A percentile compares a stretch with the other conserved stretches of the same genome.
These are phyloP conservation scores for Alisma plantagoaquatica DNA, from an alignment of 106 monocot species.

Conservation along the genomic window DNA sequence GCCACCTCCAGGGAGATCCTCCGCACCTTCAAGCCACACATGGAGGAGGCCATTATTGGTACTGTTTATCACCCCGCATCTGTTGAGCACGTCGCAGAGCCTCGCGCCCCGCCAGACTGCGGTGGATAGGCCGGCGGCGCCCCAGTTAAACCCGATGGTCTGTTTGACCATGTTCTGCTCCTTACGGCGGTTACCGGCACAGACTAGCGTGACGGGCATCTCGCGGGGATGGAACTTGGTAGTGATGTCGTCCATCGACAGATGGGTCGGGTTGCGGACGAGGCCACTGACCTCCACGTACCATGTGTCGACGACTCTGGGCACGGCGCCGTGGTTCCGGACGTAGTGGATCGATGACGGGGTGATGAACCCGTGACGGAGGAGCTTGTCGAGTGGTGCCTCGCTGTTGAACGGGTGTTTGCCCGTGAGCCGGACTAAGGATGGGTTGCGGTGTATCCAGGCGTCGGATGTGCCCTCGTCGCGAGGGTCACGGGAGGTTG, in stretches of 20 bases:
- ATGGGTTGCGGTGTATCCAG: conserved; percentile 64
- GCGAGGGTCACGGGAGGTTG: conserved; percentile 38
- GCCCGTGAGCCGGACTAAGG: conserved; percentile 87
- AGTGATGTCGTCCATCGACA: conserved; percentile 65
- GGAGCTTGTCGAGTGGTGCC: conserved; percentile 59
- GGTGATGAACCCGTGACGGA: conserved; percentile 90
- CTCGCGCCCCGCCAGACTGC: conserved; percentile 76
- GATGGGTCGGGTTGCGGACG: conserved; percentile 25
- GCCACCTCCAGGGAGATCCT: conserved; percentile 82
- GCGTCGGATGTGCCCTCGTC: conserved; percentile 65
- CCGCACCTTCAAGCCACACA: conserved; percentile 92
- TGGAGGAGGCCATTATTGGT: conserved; percentile 15
- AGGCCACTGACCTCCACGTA: conserved; percentile 58
- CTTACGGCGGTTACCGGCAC: conserved; percentile 93
- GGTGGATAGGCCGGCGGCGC: conserved; percentile 63
- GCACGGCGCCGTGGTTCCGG: conserved; percentile 92
- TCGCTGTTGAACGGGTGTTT: conserved; percentile 94
- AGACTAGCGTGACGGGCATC: conserved; percentile 86
- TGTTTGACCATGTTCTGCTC: conserved; percentile 92
- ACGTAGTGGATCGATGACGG: conserved; percentile 80
- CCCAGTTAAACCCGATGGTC: conserved; percentile 93
- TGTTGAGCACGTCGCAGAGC: conserved; percentile 50
- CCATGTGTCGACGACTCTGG: conserved; percentile 47
- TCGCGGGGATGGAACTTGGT: conserved; percentile 35
- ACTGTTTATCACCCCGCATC: conserved; percentile 37